Base-by-base conservation (phyloP, 2,329 filamentous ascomycete genomes). In the Lachnellula subtilissima region DNA sequence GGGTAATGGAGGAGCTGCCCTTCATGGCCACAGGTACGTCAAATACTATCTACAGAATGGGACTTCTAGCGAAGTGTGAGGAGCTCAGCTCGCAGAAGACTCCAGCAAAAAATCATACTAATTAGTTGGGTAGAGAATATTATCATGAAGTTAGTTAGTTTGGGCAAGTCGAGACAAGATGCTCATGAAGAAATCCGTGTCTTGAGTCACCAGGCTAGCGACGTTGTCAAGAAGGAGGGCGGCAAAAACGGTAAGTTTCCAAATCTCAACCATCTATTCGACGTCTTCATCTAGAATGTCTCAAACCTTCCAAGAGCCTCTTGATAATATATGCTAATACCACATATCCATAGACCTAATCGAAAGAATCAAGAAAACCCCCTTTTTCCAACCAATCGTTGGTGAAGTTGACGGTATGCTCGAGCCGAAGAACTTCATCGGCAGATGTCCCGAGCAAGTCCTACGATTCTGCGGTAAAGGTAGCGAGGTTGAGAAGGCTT, bases 121-220 rank as follows among this genome's bases (percentile, higher is more conserved):
- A 28, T 28, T 28, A 8, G 7, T 28, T 9, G 28, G 28, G 8
- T 7, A 28, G 42, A 45, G 17, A 45, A 45, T 9, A 45, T 45
- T 17, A 45, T 92, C 70, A 91, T 95, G 89, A 84, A 83, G 63
- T 78, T 93, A 54, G 83, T 86, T 28, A 82, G 84, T 55, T 81
- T 85, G 67, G 89, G 89, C 35, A 80, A 77, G 28, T 88, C 83
- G 9, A 78, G 91, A 50, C 90, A 95, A 70, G 89, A 92, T 54
- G 87, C 89, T 1, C 91, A 96, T 73, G 91, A 96, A 75, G 76
- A 93, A 72, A 92, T 96, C 66, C 86, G 87, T 7, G 88, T 96
- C 1, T 79, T 96, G 46, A 89, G 82, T 2, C 87, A 91, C 74
- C 78, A 95, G 73, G 89, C 91, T 0, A 82, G 79, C 45, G 77